Evolutionary conservation across 2,329 filamentous ascomycete genomes (phyloP).

Genomic region (Hymenoscyphus occultus): DNA sequence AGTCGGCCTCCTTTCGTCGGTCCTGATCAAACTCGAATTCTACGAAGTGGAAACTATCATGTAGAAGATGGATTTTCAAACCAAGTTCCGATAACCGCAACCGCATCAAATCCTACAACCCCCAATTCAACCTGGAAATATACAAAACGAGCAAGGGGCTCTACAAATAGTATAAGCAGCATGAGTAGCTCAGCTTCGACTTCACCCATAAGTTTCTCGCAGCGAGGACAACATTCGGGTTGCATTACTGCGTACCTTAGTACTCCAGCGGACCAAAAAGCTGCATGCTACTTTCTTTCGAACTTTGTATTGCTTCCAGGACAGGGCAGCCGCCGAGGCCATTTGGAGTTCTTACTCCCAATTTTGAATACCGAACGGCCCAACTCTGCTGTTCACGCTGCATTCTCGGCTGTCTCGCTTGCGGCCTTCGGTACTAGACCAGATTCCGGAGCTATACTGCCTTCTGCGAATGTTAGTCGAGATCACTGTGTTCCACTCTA

Average conservation of each 20-base stretch:
- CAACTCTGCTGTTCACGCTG: slow-evolving; percentile 17
- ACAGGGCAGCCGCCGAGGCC: slow-evolving; percentile 51
- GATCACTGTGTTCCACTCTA: not conserved
- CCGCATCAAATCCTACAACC: slow-evolving; percentile 5
- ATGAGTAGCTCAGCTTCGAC: not conserved
- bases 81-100: slow-evolving; percentile 6
- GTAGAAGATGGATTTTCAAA: not conserved
- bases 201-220: not conserved
- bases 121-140: slow-evolving; percentile 50
- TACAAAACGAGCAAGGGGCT: slow-evolving; percentile 32
- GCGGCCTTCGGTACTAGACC: slow-evolving; percentile 53
- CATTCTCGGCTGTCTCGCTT: slow-evolving; percentile 55
- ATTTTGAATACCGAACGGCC: slow-evolving; percentile 45
- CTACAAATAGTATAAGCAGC: slow-evolving; percentile 13
- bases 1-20: slow-evolving; percentile 41
- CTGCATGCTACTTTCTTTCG: slow-evolving; percentile 56
- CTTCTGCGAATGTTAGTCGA: slow-evolving; percentile 40
- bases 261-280: slow-evolving; percentile 51
- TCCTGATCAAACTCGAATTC: not conserved
- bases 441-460: slow-evolving; percentile 36
- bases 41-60: not conserved
- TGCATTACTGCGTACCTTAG: slow-evolving; percentile 40
- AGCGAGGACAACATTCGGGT: slow-evolving; percentile 2
- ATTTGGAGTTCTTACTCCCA: slow-evolving; percentile 57
- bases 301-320: slow-evolving; percentile 57